These are phyloP conservation scores for Fusarium aywerte DNA, from an alignment of 2,329 filamentous ascomycete species.

Conservation along the genomic window DNA sequence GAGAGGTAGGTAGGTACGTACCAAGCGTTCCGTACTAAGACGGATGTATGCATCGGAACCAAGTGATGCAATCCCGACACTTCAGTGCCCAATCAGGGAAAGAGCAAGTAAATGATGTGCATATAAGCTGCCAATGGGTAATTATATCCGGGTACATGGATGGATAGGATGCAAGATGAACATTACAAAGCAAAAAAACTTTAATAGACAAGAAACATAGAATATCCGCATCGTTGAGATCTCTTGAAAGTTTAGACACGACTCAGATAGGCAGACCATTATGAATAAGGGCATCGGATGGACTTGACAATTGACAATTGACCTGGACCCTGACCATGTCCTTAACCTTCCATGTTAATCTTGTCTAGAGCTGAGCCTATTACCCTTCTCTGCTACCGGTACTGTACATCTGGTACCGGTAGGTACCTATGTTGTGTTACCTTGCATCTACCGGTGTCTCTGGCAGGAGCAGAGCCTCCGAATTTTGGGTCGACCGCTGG, in stretches of 20 bases:
- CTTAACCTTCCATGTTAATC: neutral
- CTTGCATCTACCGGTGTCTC: neutral
- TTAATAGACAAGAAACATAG: neutral
- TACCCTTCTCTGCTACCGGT: conserved; percentile 1
- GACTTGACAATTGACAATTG: too few species aligned
- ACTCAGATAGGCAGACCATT: too few species aligned
- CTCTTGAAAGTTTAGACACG: neutral
- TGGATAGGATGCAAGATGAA: neutral
- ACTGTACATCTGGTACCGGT: too few species aligned
- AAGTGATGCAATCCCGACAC: conserved; percentile 3
- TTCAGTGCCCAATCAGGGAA: neutral
- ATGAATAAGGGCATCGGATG: neutral
- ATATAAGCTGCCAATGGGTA: neutral
- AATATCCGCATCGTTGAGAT: neutral
- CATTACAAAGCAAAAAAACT: neutral
- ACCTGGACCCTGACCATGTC: neutral
- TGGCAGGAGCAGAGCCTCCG: conserved; percentile 17
- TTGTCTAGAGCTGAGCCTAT: neutral
- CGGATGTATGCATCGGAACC: neutral
- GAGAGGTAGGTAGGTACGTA: too few species aligned
- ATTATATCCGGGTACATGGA: neutral
- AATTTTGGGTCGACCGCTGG: neutral
- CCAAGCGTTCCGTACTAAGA: too few species aligned
- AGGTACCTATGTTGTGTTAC: neutral
- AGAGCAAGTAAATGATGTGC: conserved; percentile 4